Evolutionary conservation across 345 rosid species (phyloP).

Genomic region (Mercurialis annua): DNA sequence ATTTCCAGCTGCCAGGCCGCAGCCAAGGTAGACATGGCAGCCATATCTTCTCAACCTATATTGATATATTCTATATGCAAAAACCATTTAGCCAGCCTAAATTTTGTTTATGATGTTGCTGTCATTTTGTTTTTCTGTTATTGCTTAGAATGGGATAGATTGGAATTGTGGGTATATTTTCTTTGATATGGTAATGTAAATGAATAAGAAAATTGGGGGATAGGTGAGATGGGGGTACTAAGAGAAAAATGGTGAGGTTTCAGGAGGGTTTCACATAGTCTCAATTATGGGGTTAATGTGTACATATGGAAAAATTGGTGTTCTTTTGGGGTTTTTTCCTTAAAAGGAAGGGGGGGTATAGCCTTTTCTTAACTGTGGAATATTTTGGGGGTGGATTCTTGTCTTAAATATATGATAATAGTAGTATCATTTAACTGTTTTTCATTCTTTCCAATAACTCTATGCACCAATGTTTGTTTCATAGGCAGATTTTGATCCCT

Average conservation of each 20-base stretch:
- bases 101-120: background rate
- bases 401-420: constrained; percentile 21
- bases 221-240: constrained; percentile 15
- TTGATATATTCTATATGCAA: constrained; percentile 25
- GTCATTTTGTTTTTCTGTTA: constrained; percentile 16
- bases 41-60: constrained; percentile 19
- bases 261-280: constrained; percentile 11
- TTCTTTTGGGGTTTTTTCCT: constrained; percentile 4
- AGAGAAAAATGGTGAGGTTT: constrained; percentile 18
- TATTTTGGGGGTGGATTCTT: constrained; percentile 37
- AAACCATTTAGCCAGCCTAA: constrained; percentile 24
- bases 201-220: constrained; percentile 35
- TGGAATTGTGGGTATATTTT: constrained; percentile 27
- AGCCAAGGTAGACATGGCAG: constrained; percentile 48
- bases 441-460: constrained; percentile 26
- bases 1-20: constrained; percentile 56
- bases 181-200: constrained; percentile 34
- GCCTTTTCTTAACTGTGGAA: constrained; percentile 41
- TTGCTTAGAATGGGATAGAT: constrained; percentile 18
- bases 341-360: constrained; percentile 30
- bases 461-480: background rate
- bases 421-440: constrained; percentile 18
- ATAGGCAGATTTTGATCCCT: too few species aligned
- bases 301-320: constrained; percentile 31
- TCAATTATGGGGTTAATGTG: constrained; percentile 38